Conservation (phyloP, 108 stramenopile species). For the Fragilaria crotonensis region DNA sequence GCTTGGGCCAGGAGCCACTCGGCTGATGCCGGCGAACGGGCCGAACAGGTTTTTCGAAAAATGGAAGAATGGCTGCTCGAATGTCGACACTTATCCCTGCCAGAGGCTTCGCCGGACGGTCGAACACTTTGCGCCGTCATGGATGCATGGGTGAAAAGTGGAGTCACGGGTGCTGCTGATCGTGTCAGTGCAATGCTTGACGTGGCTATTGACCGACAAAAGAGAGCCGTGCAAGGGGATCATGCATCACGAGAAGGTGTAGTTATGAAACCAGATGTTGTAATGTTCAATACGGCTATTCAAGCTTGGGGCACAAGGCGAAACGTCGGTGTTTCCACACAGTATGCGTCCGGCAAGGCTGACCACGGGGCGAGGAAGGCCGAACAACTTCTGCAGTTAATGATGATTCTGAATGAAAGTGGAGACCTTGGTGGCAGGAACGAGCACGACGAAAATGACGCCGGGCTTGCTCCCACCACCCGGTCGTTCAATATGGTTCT, state of each 20-base stretch:
- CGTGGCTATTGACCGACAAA: background rate
- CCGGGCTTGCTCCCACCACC: slow-evolving; percentile 25
- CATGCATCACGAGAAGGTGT: background rate
- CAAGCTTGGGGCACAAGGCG: slow-evolving; percentile 33
- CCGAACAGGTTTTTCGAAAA: slow-evolving; percentile 24
- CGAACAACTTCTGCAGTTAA: slow-evolving; percentile 30
- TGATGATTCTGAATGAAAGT: slow-evolving; percentile 22
- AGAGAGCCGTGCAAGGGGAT: background rate
- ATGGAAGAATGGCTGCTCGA: slow-evolving; percentile 35
- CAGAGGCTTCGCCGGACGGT: slow-evolving; percentile 24
- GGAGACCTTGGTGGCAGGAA: slow-evolving; percentile 25
- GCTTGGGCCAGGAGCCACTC: slow-evolving; percentile 40
- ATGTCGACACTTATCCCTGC: slow-evolving; percentile 16
- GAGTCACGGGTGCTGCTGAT: slow-evolving; percentile 5
- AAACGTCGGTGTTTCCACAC: background rate
- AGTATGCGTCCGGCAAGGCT: slow-evolving; percentile 1
- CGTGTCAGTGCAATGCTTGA: slow-evolving; percentile 4
- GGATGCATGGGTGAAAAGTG: slow-evolving; percentile 36
- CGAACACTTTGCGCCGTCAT: slow-evolving; percentile 35
- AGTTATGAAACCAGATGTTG: slow-evolving; percentile 25
- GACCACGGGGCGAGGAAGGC: slow-evolving; percentile 35
- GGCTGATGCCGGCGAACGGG: slow-evolving; percentile 26
- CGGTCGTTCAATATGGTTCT: slow-evolving; percentile 40
- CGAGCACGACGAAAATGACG: slow-evolving; percentile 7
- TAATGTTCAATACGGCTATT: slow-evolving; percentile 39